Evolutionary conservation across 371 early-diverging fungal species (phyloP).

Genomic region (Fennellomyces sp.): DNA sequence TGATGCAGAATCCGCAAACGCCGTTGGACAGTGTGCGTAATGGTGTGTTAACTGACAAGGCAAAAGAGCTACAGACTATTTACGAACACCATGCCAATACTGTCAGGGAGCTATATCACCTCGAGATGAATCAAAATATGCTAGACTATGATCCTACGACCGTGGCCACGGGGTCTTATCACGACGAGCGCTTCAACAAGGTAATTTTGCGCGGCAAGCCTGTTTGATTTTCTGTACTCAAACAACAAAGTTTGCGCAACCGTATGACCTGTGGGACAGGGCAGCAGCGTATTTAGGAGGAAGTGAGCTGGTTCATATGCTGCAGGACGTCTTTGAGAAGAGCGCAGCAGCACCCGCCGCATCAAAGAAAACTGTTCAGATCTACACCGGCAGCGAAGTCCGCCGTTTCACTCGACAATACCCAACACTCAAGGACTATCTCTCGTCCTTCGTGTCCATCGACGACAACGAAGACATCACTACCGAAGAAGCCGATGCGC

Average conservation of each 20-base stretch:
- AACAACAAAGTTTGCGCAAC: slow-evolving; percentile 1
- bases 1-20: slow-evolving; percentile 20
- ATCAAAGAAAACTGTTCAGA: neutral
- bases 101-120: slow-evolving; percentile 62
- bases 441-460: slow-evolving; percentile 58
- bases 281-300: neutral
- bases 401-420: slow-evolving; percentile 37
- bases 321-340: slow-evolving; percentile 8
- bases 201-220: slow-evolving; percentile 23
- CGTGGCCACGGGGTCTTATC: slow-evolving; percentile 10
- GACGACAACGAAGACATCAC: slow-evolving; percentile 62
- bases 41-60: slow-evolving; percentile 31
- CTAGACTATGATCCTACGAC: slow-evolving; percentile 54
- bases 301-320: neutral
- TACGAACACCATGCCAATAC: slow-evolving; percentile 51
- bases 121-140: slow-evolving; percentile 58
- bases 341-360: neutral
- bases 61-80: slow-evolving; percentile 42
- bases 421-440: slow-evolving; percentile 48
- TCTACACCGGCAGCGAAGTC: slow-evolving; percentile 31
- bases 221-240: neutral
- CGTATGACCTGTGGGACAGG: slow-evolving; percentile 9
- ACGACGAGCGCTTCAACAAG: slow-evolving; percentile 56
- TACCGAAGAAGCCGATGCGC: slow-evolving; percentile 44
- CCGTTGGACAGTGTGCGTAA: slow-evolving; percentile 39